Conservation (phyloP, 148 eudicot genomes). For the Pouteria glomerata region DNA sequence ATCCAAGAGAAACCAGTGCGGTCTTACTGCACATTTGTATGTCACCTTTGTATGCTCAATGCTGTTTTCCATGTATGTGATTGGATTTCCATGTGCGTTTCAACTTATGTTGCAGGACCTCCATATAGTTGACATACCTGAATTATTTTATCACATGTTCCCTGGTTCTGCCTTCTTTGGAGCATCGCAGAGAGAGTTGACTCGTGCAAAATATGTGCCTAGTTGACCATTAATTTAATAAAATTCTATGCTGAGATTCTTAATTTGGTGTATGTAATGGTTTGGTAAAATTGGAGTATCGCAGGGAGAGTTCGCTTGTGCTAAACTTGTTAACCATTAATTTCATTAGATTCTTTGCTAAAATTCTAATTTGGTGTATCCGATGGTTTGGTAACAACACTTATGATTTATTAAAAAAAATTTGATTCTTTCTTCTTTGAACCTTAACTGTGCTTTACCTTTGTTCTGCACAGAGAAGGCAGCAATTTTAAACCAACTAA, state of each 20-base stretch:
- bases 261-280: neutral
- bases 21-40: neutral
- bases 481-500: constrained; percentile 29
- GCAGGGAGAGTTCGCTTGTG: too few species aligned
- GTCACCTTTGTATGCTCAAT: too few species aligned
- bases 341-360: too few species aligned
- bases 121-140: neutral
- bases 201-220: neutral
- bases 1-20: neutral
- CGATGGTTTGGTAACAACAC: neutral
- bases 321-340: too few species aligned
- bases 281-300: too few species aligned
- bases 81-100: neutral
- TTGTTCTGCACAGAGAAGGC: constrained; percentile 34
- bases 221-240: neutral
- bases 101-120: neutral
- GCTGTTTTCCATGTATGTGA: neutral
- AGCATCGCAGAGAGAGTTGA: neutral
- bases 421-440: neutral
- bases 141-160: neutral
- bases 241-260: neutral
- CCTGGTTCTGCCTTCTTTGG: neutral
- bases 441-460: neutral
- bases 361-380: neutral
- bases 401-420: neutral